Evolutionary conservation across 768 basidiomycete species (phyloP), one percentile per base, ranked within the genome.

Genomic region (Boletus sp.): DNA sequence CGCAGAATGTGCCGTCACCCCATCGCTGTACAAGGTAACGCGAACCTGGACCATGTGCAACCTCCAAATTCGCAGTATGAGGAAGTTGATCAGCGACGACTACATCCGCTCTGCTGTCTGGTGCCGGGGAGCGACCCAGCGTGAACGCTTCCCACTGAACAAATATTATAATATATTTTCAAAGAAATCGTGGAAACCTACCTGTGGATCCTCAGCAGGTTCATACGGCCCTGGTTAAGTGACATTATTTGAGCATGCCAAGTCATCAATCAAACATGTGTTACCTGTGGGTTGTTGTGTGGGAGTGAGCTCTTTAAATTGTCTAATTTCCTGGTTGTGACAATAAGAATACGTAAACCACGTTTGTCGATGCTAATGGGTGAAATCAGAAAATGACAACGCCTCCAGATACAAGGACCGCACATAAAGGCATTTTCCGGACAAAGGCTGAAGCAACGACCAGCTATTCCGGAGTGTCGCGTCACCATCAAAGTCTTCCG

Each of bases 331-430:
- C 50, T 85, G 82, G 72, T 94, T 91, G 76, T 99, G 94, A 77
- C 96, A 94, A 73, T 91, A 97, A 48, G 92, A 87, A 75, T 98
- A 98, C 37, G 94, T 98, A 78, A 98, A 98, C 94, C 94, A 97
- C 39, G 87, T 85, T 78, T 93, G 90, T 64, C 84, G 84, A 70
- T 88, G 85, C 88, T 93, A 76, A 60, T 52, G 63, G 57, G 67
- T 48, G 46, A 56, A 60, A 69, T 75, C 63, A 71, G 73, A 71
- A 71, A 64, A 52, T 60, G 60, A 65, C 53, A 52, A 44, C 42
- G 55, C 47, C 40, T 56, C n/a, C 63, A 68, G 67, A 62, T 67
- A 68, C 67, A 65, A 64, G 57, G 64, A 61, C 79, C 89, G 69
- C 77, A 93, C 92, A 75, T 93, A 94, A 73, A 94, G 83, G 73